These are phyloP conservation scores for Colletotrichum viniferum DNA, from an alignment of 2,329 filamentous ascomycete species.

Conservation along the genomic window DNA sequence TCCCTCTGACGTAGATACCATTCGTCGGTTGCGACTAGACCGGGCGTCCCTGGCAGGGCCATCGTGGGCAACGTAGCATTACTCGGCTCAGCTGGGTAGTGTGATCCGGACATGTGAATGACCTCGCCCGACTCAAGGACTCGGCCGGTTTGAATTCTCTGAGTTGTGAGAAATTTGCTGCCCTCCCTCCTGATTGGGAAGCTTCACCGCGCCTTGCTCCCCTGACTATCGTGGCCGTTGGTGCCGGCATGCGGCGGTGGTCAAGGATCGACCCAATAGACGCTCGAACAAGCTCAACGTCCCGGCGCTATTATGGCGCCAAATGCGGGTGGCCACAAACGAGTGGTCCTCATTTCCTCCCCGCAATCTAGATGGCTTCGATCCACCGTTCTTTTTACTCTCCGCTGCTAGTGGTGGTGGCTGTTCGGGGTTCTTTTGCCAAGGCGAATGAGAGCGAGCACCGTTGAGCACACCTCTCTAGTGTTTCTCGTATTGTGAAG, in stretches of 20 bases:
- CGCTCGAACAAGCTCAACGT: constrained; percentile 6
- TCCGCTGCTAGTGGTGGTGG: not conserved
- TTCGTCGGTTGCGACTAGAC: not conserved
- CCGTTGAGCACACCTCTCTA: not conserved
- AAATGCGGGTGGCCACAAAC: not conserved
- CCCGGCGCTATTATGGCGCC: constrained; percentile 14
- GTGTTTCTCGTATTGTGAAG: constrained; percentile 2
- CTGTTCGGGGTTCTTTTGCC: not conserved
- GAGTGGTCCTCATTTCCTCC: not conserved
- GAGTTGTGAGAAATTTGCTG: not conserved
- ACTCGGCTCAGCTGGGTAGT: not conserved
- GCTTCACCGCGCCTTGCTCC: not conserved
- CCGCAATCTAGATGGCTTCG: not conserved
- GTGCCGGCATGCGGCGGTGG: not conserved
- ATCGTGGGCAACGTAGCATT: not conserved
- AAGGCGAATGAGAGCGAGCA: not conserved
- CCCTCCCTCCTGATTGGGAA: not conserved
- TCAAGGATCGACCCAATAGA: constrained; percentile 12
- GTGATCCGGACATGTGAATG: not conserved
- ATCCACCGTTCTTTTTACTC: not conserved
- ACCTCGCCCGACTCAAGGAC: not conserved
- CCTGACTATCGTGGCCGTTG: constrained; percentile 6
- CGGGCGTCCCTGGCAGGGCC: not conserved
- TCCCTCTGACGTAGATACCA: not conserved
- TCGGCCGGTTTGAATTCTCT: not conserved